Base-by-base conservation (phyloP, 2,329 filamentous ascomycete genomes). In the Ascochyta viciae-villosae region DNA sequence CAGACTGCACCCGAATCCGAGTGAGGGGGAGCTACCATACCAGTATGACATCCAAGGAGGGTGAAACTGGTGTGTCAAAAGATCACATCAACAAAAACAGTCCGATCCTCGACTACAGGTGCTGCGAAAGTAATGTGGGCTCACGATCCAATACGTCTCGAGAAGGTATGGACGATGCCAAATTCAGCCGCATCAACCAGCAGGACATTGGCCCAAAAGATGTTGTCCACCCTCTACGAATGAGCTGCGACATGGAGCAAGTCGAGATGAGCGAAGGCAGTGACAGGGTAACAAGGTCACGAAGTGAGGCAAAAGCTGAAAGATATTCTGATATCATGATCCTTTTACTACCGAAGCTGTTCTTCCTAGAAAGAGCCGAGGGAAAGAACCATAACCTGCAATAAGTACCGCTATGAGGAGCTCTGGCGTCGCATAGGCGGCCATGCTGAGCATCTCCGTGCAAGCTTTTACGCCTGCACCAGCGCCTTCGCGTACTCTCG, bases 11-110 rank as follows among this genome's bases (percentile, higher is more conserved):
- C 57, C 54, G 4, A 67, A 61, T 44, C 66, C 72, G 4, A 62
- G 62, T 13, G 48, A 54, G 41, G 72, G 71, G 16, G 71, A 74
- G 5, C 42, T 74, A 46, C 74, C 74, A 24, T 76, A 76, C 57
- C 57, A 71, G 44, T 74, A 70, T 57, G 53, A 62, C 9, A 60
- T 65, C 27, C 61, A 67, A 26, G 60, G 54, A 41, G 64, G 61
- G 16, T 66, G 62, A 68, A 35, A 12, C 22, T 22, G 22, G 23
- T 22, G 34, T 9, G 22, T n/a, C 6, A 5, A 6, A 34, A 19
- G 7, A 23, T 26, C 10, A 50, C 23, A 46, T 27, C 26, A 26
- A 37, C 23, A 6, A 39, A 6, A 10, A 42, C 6, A 27, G 39
- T 13, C 39, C 16, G 12, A 4, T 41, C 22, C 10, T 27, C 22